These are phyloP conservation scores for Paulownia fortunei DNA, from an alignment of 257 asterid species.

Conservation along the genomic window DNA sequence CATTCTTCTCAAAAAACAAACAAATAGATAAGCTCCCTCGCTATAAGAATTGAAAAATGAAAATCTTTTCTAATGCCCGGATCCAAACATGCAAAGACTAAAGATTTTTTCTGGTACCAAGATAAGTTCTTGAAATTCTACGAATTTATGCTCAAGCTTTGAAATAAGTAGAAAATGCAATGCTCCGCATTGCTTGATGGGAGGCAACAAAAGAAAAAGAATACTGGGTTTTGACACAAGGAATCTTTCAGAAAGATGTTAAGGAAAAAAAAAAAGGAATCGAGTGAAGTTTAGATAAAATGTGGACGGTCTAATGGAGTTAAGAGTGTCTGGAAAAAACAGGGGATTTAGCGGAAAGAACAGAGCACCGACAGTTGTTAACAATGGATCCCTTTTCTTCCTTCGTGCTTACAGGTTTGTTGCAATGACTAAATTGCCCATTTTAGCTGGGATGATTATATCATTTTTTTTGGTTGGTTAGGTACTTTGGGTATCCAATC, in stretches of 20 bases:
- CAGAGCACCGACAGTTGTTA: slow-evolving; percentile 52
- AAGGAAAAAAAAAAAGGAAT: not conserved
- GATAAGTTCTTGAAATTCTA: not conserved
- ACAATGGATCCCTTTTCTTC: not conserved
- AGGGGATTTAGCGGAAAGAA: not conserved
- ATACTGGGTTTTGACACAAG: slow-evolving; percentile 28
- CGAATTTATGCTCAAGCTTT: not conserved
- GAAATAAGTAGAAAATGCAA: slow-evolving; percentile 1
- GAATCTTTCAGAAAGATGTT: slow-evolving; percentile 4
- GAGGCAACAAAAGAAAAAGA: not conserved
- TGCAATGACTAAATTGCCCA: slow-evolving; percentile 34
- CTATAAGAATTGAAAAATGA: not conserved
- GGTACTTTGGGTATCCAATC: slow-evolving; percentile 7
- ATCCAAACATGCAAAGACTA: not conserved
- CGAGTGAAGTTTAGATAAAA: slow-evolving; percentile 21
- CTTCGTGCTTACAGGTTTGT: not conserved
- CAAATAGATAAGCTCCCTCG: not conserved
- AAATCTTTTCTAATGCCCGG: not conserved
- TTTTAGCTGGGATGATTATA: not conserved
- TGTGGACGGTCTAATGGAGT: slow-evolving; percentile 19
- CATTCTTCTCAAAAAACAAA: slow-evolving; percentile 39
- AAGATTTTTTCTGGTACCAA: not conserved
- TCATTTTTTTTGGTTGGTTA: slow-evolving; percentile 3
- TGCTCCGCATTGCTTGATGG: slow-evolving; percentile 16
- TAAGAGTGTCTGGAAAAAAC: not conserved